Percentiles rank a stretch among this genome's conserved stretches.
Evolutionary conservation across 2,329 filamentous ascomycete genomes (phyloP).

Genomic region (Pseudogymnoascus sp.): DNA sequence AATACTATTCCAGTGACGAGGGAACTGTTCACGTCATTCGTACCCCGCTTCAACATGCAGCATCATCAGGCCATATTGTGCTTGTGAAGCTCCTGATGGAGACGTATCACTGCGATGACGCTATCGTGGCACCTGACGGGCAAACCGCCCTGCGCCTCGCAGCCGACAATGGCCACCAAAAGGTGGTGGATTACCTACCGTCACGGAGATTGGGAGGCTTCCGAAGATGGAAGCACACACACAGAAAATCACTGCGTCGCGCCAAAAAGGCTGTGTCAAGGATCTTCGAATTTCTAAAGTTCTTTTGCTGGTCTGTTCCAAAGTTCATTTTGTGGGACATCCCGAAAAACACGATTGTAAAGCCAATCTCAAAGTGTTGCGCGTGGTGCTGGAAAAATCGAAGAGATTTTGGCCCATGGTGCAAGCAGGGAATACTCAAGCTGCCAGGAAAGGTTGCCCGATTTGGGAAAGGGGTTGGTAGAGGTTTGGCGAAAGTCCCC

Average conservation of each 20-base stretch:
- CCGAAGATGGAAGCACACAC: constrained; percentile 31
- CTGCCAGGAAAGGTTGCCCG: constrained; percentile 25
- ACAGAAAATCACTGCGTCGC: constrained; percentile 26
- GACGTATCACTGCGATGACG: constrained; percentile 36
- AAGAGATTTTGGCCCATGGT: constrained; percentile 27
- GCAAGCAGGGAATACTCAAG: constrained; percentile 23
- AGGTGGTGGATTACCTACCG: constrained; percentile 39
- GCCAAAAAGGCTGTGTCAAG: constrained; percentile 20
- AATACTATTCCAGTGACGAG: not conserved
- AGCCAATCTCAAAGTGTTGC: constrained; percentile 21
- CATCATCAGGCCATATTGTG: constrained; percentile 33
- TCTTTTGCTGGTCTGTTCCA: not conserved
- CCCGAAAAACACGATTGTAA: constrained; percentile 28
- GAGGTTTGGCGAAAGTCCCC: constrained; percentile 18
- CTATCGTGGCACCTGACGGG: constrained; percentile 38
- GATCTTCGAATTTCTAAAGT: constrained; percentile 22
- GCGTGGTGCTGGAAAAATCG: constrained; percentile 24
- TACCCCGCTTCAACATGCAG: constrained; percentile 40
- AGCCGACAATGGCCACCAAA: constrained; percentile 34
- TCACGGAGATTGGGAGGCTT: constrained; percentile 33
- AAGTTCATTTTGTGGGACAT: constrained; percentile 27
- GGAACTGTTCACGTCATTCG: constrained; percentile 21
- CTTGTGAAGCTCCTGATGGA: constrained; percentile 37
- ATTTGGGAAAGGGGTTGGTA: constrained; percentile 16
- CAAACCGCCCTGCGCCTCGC: constrained; percentile 40